Base-by-base conservation (phyloP, 1,139 yeast genomes). In the Tardiomyces digboiensis region DNA sequence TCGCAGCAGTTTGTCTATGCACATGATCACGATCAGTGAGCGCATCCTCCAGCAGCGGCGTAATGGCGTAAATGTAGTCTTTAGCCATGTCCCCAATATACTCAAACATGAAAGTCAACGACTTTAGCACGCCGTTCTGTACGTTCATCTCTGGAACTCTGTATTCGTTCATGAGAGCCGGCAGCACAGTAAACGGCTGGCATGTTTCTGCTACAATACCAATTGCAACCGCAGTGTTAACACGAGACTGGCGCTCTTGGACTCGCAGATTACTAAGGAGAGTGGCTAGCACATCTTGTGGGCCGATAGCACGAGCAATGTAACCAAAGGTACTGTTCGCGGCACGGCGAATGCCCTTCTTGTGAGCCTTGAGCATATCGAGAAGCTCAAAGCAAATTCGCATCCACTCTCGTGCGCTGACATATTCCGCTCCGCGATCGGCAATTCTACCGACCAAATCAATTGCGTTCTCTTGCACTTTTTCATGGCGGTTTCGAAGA, bases 321-420 rank as follows among this genome's bases (percentile, higher is more conserved):
- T 76, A 75, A 0, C 98, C 98, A 69, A 93, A 91, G 0, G 98
- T 87, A 23, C 76, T 78, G 58, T 89, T 93, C 0, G 98, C 95
- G 1, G 93, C 86, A 38, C 82, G 72, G 50, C 97, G 69, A 42
- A 89, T 86, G 21, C 81, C 71, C 56, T 84, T 87, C 47, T 76
- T 77, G n/a, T 84, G 78, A 14, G 95, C 84, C 57, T 88, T 88
- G 49, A 93, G 72, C 79, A 91, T 80, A 53, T 91, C 98, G 39
- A 93, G 66, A 39, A 93, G 68, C 59, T 89, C 97, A 64, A 86
- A 88, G 56, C 97, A 86, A 23, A 91, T 86, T 49, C 98, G 74
- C 94, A 91, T 87, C 98, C 98, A 93, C 62, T 93, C 99, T 49
- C 87, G 80, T 2, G 96, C 95, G 42, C 89, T 80, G 19, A 89